phyloP scores from a whole-genome alignment of 2,329 filamentous ascomycete genomes.

The Penicillium nordicum region DNA sequence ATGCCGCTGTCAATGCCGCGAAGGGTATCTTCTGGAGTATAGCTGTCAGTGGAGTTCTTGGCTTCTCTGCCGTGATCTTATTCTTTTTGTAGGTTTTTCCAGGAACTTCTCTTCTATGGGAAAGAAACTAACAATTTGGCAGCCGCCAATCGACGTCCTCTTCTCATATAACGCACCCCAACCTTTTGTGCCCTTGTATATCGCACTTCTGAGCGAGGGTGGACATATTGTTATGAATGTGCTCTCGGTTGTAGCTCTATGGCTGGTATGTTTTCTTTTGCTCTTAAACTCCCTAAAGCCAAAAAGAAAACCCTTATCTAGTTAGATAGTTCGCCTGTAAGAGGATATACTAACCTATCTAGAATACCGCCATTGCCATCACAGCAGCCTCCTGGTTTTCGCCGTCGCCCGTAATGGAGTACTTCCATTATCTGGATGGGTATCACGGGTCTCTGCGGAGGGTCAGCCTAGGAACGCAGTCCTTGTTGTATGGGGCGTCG shows the following conservation, averaged over 20 bases:
- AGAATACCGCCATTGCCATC: slow-evolving; percentile 59
- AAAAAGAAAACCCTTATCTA: no score
- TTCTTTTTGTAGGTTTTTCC: slow-evolving; percentile 48
- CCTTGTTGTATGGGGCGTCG: slow-evolving; percentile 55
- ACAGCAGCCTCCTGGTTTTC: slow-evolving; percentile 60
- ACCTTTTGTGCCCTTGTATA: slow-evolving; percentile 59
- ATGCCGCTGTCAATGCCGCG: slow-evolving; percentile 54
- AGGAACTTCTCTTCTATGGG: background rate
- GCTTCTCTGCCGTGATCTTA: slow-evolving; percentile 54
- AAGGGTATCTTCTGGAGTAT: slow-evolving; percentile 61
- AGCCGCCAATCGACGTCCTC: background rate
- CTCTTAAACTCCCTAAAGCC: no score
- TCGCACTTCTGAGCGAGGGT: slow-evolving; percentile 53
- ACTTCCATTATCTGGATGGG: slow-evolving; percentile 58
- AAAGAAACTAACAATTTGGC: background rate
- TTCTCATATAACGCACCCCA: slow-evolving; percentile 50
- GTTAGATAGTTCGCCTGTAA: background rate
- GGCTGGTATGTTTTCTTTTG: slow-evolving; percentile 14
- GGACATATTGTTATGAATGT: slow-evolving; percentile 61
- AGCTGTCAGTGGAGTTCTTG: slow-evolving; percentile 54
- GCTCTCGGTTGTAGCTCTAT: slow-evolving; percentile 37
- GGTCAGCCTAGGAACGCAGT: slow-evolving; percentile 61
- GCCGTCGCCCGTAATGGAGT: slow-evolving; percentile 61
- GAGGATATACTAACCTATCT: background rate
- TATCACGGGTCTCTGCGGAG: slow-evolving; percentile 50